Conservation (phyloP, 331 rosid species). For the Quercus lobata region DNA sequence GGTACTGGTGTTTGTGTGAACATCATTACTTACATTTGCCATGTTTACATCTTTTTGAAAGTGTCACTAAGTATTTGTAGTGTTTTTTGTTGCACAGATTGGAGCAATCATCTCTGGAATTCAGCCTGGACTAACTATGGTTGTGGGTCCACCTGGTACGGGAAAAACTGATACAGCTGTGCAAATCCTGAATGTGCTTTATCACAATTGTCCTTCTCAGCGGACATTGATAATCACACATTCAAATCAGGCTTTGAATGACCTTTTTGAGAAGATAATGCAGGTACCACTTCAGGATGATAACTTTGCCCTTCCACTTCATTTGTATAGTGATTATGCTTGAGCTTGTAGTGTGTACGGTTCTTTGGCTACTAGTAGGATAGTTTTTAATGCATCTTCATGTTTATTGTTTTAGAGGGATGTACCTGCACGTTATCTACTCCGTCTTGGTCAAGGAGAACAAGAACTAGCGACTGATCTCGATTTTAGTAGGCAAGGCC, state of each 20-base stretch:
- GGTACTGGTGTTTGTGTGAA: not conserved
- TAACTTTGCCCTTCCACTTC: not conserved
- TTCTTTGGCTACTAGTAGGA: not conserved
- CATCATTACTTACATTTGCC: not conserved
- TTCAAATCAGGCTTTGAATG: slow-evolving; percentile 96
- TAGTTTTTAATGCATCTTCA: slow-evolving; percentile 7
- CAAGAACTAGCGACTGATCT: slow-evolving; percentile 99
- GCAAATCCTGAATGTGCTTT: slow-evolving; percentile 90
- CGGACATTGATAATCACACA: slow-evolving; percentile 93
- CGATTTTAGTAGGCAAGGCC: slow-evolving; percentile 98
- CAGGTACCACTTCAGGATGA: slow-evolving; percentile 35
- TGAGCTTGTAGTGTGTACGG: not conserved
- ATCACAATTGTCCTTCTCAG: slow-evolving; percentile 96
- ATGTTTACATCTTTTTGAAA: not conserved
- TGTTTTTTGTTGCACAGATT: slow-evolving; percentile 40
- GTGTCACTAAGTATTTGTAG: not conserved
- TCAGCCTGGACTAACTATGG: slow-evolving; percentile 98
- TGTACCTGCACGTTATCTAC: slow-evolving; percentile 99
- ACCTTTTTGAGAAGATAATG: slow-evolving; percentile 96
- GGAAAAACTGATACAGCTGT: slow-evolving; percentile 99
- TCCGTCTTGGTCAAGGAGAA: slow-evolving; percentile 99
- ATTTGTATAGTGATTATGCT: not conserved
- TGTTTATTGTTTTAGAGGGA: slow-evolving; percentile 63
- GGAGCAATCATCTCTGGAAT: slow-evolving; percentile 91
- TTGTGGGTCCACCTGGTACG: slow-evolving; percentile 99